These are phyloP conservation scores for Termitomyces sp. DNA, from an alignment of 768 basidiomycete species.

Conservation along the genomic window DNA sequence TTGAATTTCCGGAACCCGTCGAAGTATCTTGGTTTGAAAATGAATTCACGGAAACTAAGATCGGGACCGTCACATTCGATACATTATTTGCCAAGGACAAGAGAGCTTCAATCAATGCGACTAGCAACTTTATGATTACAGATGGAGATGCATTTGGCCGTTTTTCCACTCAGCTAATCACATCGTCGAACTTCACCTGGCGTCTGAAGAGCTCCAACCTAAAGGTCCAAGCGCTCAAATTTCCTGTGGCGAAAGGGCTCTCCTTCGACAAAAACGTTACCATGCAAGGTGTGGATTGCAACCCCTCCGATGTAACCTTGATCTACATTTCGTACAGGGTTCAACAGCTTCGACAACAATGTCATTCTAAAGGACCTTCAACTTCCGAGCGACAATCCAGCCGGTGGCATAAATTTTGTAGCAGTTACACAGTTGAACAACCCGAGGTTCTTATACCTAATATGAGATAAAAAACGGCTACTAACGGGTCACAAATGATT, in stretches of 20 bases:
- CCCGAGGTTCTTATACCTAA: conserved; percentile 35
- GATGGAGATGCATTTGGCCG: conserved; percentile 54
- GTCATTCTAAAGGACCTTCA: conserved; percentile 53
- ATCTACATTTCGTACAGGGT: conserved; percentile 29
- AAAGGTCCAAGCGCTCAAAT: conserved; percentile 58
- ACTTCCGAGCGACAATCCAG: conserved; percentile 61
- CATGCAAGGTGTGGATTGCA: conserved; percentile 39
- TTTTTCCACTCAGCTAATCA: conserved; percentile 63
- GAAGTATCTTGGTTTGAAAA: conserved; percentile 54
- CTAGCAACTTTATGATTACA: conserved; percentile 48
- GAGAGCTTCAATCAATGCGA: conserved; percentile 59
- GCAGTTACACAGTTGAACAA: conserved; percentile 53
- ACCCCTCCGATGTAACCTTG: not conserved
- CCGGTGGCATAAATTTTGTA: conserved; percentile 62
- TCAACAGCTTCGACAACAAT: conserved; percentile 55
- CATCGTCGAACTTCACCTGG: conserved; percentile 65
- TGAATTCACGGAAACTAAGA: conserved; percentile 34
- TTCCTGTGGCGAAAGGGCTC: conserved; percentile 62
- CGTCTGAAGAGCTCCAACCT: conserved; percentile 50
- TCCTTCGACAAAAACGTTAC: conserved; percentile 57
- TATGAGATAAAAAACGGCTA: not conserved
- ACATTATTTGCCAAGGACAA: conserved; percentile 45
- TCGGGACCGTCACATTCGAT: conserved; percentile 52
- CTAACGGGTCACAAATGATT: not conserved
- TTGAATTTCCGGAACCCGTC: conserved; percentile 53